Base-by-base conservation (phyloP, 345 rosid species). In the Bruguiera parviflora region DNA sequence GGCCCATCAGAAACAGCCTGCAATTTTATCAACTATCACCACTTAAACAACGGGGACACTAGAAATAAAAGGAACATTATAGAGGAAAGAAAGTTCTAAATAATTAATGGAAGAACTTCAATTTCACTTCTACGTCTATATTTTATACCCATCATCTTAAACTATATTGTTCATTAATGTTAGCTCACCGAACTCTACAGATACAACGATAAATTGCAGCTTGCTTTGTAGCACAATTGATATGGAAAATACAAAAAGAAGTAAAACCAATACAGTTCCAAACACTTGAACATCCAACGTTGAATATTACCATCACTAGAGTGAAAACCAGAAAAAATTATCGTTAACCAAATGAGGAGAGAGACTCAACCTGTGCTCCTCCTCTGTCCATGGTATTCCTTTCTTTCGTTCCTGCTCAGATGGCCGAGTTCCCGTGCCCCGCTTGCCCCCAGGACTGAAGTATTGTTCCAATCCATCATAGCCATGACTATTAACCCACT, bases 371-470 rank as follows among this genome's bases (percentile, higher is more conserved):
- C 96, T 96, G 82, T 96, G 99, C 74, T 96, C 99, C 72, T 92
- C 99, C 74, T 95, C 99, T 0, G 98, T 95, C 99, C 99, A 95
- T 1, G 99, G 98, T 28, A 96, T 91, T n/a, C 99, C 99, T 84
- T 90, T 96, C 87, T 96, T 96, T 80, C 98, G 83, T 66, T 96
- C 99, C 58, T 84, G 97, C 68, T 96, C 96, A 1, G 89, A 84
- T 62, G 92, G 75, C 33, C 93, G 73, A 9, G 82, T 71, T 0
- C 81, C 80, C 0, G 85, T 61, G 65, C 89, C 88, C 75, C 95
- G 83, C 77, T 87, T 96, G 24, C 86, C 95, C 58, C 88, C 87
- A 19, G 84, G 69, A 62, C 79, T 75, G 72, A 83, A 86, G 56
- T 68, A 75, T 5, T 84, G 90, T 9, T 85, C 82, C 53, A 78